Evolutionary conservation across 2,329 filamentous ascomycete species (phyloP).

Genomic region (Arthroderma sp.): DNA sequence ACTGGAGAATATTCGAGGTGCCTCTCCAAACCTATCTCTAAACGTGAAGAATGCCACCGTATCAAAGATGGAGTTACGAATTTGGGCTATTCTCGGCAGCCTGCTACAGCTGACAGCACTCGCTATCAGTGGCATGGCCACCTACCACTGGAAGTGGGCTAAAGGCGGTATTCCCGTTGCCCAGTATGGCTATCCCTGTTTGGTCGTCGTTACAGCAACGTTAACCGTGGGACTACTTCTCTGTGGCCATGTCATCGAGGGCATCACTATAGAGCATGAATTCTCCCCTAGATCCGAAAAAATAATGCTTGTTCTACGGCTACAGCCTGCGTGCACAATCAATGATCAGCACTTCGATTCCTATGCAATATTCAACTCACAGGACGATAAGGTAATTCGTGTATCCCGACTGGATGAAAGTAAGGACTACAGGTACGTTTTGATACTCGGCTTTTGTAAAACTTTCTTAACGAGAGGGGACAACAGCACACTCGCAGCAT

Average conservation of each 20-base stretch:
- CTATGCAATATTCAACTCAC: slow-evolving; percentile 4
- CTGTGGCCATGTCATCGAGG: slow-evolving; percentile 3
- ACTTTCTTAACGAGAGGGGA: slow-evolving; percentile 7
- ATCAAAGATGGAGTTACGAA: too few species aligned
- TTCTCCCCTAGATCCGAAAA: background rate
- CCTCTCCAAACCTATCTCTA: background rate
- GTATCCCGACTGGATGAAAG: background rate
- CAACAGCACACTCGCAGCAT: too few species aligned
- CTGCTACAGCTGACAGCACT: background rate
- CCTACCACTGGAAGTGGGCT: background rate
- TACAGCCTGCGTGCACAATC: background rate
- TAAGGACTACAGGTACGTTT: background rate
- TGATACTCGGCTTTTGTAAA: background rate
- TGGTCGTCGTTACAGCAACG: background rate
- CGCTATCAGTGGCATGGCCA: background rate
- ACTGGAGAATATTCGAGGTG: too few species aligned
- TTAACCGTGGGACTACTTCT: background rate
- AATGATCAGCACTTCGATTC: slow-evolving; percentile 5
- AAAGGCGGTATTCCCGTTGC: background rate
- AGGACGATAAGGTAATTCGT: background rate
- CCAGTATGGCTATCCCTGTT: slow-evolving; percentile 3
- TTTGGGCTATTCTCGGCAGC: background rate
- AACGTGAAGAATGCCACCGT: background rate
- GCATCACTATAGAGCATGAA: slow-evolving; percentile 3
- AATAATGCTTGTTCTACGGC: background rate